Evolutionary conservation across 2,329 filamentous ascomycete species (phyloP).

Genomic region (Diaporthe ilicicola): DNA sequence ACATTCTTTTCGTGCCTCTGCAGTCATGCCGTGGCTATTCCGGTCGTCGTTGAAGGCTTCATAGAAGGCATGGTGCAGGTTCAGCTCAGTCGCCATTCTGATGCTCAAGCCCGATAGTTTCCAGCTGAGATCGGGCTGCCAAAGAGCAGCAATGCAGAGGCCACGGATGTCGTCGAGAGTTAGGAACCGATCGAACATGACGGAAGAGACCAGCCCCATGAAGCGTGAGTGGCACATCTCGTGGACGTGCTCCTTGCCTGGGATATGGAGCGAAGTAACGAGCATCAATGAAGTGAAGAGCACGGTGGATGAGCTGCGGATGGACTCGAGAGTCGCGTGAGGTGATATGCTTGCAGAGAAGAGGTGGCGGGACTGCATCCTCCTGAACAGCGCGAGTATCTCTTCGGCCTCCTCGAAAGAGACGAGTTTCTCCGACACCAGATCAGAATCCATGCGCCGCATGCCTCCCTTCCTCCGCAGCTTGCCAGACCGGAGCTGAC

Average conservation of each 20-base stretch:
- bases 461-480: background rate
- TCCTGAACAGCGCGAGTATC: background rate
- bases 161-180: slow-evolving; percentile 2
- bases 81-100: slow-evolving; percentile 4
- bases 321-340: background rate
- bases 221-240: slow-evolving; percentile 4
- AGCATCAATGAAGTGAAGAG: background rate
- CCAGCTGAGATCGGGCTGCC: slow-evolving; percentile 13
- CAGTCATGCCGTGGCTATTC: slow-evolving; percentile 7
- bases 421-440: background rate
- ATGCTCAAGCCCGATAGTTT: background rate
- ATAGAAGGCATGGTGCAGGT: slow-evolving; percentile 1
- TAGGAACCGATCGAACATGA: background rate
- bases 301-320: background rate
- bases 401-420: slow-evolving; percentile 5
- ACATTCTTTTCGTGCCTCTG: background rate
- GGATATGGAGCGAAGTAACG: background rate
- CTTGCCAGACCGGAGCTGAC: slow-evolving; percentile 1
- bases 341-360: background rate
- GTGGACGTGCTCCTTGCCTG: background rate
- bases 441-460: background rate
- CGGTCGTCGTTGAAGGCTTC: slow-evolving; percentile 4
- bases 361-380: background rate
- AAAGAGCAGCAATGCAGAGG: background rate
- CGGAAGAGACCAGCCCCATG: slow-evolving; percentile 10